Evolutionary conservation across 345 rosid genomes (phyloP).

Genomic region (Eucalyptus marginata): DNA sequence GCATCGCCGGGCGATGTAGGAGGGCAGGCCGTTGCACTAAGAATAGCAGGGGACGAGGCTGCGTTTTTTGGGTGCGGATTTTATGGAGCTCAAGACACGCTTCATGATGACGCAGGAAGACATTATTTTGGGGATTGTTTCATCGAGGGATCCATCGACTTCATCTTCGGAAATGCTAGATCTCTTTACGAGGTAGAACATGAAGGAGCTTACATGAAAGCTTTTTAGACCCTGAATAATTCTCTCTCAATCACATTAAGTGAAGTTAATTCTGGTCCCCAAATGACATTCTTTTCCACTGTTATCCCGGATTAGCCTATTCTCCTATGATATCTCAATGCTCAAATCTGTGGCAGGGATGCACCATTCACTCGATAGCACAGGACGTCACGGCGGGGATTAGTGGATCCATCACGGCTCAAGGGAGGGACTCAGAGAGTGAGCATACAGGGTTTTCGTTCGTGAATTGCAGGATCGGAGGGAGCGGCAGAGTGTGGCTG

Average conservation of each 20-base stretch:
- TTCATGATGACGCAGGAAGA: conserved; percentile 58
- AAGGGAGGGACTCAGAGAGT: conserved; percentile 24
- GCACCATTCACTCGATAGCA: conserved; percentile 37
- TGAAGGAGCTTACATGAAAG: background rate
- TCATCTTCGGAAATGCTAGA: conserved; percentile 66
- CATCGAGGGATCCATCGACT: conserved; percentile 82
- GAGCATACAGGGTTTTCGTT: conserved; percentile 69
- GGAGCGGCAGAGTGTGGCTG: conserved; percentile 60
- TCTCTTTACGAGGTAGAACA: conserved; percentile 45
- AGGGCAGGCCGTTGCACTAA: conserved; percentile 78
- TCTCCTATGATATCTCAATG: background rate
- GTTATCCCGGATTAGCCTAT: background rate
- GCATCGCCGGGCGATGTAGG: conserved; percentile 58
- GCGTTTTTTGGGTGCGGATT: conserved; percentile 82
- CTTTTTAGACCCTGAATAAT: background rate
- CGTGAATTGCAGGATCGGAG: conserved; percentile 42
- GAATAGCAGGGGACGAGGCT: conserved; percentile 63
- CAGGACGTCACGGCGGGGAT: conserved; percentile 2
- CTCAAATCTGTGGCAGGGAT: conserved; percentile 12
- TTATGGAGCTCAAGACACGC: conserved; percentile 87
- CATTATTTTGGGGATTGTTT: conserved; percentile 68
- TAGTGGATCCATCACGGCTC: conserved; percentile 50
- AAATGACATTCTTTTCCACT: background rate
- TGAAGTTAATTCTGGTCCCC: background rate
- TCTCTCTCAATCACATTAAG: background rate